Conservation (phyloP, 2,329 filamentous ascomycete species). For the Diaporthe helianthi region DNA sequence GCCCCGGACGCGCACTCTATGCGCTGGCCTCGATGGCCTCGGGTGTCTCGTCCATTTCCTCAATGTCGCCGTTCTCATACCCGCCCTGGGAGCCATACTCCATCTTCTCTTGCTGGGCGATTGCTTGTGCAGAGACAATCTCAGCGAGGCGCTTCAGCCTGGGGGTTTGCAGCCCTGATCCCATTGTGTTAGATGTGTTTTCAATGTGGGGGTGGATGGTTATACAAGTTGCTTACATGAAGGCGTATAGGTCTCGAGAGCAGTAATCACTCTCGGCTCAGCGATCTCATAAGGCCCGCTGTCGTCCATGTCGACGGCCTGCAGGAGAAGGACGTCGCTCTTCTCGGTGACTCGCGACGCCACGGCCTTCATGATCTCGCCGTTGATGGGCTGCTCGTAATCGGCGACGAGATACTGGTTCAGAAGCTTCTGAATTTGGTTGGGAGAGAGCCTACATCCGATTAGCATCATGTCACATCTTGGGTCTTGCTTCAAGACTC, state of each 20-base stretch:
- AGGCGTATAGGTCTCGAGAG: slow-evolving; percentile 96
- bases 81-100: slow-evolving; percentile 63
- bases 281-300: slow-evolving; percentile 98
- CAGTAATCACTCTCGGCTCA: slow-evolving; percentile 93
- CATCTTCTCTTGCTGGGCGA: slow-evolving; percentile 90
- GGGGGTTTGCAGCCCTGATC: slow-evolving; percentile 89
- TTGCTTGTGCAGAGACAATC: slow-evolving; percentile 95
- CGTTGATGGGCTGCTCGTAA: slow-evolving; percentile 99
- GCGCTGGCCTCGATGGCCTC: slow-evolving; percentile 47
- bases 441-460: slow-evolving; percentile 80
- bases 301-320: slow-evolving; percentile 98
- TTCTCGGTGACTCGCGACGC: slow-evolving; percentile 97
- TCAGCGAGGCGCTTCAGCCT: slow-evolving; percentile 95
- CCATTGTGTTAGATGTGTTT: slow-evolving; percentile 41
- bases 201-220: not conserved
- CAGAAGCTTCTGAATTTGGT: slow-evolving; percentile 97
- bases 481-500: slow-evolving; percentile 38
- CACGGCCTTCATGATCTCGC: slow-evolving; percentile 99
- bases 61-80: slow-evolving; percentile 52
- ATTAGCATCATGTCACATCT: slow-evolving; percentile 18
- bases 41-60: slow-evolving; percentile 58
- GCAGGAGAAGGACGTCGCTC: slow-evolving; percentile 91
- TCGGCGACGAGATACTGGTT: slow-evolving; percentile 99
- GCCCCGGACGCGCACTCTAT: slow-evolving; percentile 42
- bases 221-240: slow-evolving; percentile 74